Conservation (phyloP, 1,284 basidiomycete genomes). For the Apiotrichum gracile region DNA sequence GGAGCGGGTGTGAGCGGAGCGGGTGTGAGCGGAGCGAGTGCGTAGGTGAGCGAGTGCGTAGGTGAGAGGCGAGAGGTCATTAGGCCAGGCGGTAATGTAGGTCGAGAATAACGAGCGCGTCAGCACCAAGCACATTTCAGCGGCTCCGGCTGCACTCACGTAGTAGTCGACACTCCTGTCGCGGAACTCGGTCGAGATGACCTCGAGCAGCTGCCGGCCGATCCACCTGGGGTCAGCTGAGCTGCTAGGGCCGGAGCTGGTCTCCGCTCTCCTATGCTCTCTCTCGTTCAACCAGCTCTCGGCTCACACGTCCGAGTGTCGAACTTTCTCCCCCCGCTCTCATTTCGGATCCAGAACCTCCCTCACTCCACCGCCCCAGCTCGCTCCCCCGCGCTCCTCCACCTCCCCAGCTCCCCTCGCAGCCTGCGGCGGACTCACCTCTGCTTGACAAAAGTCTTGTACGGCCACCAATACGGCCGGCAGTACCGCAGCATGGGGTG, state of each 20-base stretch:
- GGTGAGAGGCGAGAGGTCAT: background rate
- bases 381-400: background rate
- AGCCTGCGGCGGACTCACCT: constrained; percentile 58
- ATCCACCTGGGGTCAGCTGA: constrained; percentile 28
- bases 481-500: constrained; percentile 47
- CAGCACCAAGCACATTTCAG: background rate
- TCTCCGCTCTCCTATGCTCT: no score
- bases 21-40: no score
- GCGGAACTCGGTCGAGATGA: constrained; percentile 82
- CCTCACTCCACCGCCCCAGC: no score
- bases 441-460: constrained; percentile 84
- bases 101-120: background rate
- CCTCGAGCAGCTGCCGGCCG: constrained; percentile 55
- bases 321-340: no score
- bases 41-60: no score
- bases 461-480: constrained; percentile 51
- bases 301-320: no score
- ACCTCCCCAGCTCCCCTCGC: no score
- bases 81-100: background rate
- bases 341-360: background rate
- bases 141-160: constrained; percentile 57
- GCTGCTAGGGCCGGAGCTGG: no score
- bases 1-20: no score
- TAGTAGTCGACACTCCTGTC: constrained; percentile 89
- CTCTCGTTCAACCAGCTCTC: background rate